These are phyloP conservation scores for Ceratobasidium sp. DNA, from an alignment of 1,284 basidiomycete genomes.

Conservation along the genomic window DNA sequence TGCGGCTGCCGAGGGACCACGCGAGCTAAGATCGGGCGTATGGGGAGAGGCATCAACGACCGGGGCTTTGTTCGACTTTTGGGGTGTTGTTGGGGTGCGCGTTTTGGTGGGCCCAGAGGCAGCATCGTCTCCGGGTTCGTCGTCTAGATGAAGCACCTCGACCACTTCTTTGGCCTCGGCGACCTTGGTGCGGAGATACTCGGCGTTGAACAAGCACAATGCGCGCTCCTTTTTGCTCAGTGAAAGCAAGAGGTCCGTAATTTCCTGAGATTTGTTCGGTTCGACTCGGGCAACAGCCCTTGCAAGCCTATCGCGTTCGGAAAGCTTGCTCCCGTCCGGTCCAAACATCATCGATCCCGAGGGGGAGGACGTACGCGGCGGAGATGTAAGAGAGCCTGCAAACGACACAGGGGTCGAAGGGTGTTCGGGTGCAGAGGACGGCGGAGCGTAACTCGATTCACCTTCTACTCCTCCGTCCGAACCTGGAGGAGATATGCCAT, in stretches of 20 bases:
- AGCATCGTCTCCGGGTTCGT: constrained; percentile 56
- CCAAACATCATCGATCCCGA: constrained; percentile 63
- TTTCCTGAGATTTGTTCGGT: constrained; percentile 58
- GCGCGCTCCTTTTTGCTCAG: constrained; percentile 87
- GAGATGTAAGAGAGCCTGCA: constrained; percentile 71
- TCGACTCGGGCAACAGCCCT: constrained; percentile 70
- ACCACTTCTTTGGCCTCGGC: constrained; percentile 82
- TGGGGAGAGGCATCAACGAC: constrained; percentile 58
- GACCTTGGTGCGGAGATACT: constrained; percentile 78
- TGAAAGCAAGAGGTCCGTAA: constrained; percentile 81
- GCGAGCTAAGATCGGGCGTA: constrained; percentile 74
- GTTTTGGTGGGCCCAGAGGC: constrained; percentile 55
- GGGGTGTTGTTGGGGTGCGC: constrained; percentile 41
- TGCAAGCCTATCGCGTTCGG: constrained; percentile 77
- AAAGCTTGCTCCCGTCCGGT: constrained; percentile 47
- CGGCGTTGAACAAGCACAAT: constrained; percentile 86
- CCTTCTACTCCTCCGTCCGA: constrained; percentile 24
- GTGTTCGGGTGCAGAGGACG: constrained; percentile 78
- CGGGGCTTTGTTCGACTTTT: not conserved
- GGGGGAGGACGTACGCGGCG: constrained; percentile 79
- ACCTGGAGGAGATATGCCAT: constrained; percentile 28
- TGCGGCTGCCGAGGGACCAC: constrained; percentile 70
- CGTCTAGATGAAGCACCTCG: constrained; percentile 60
- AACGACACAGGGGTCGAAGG: constrained; percentile 81
- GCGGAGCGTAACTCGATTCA: constrained; percentile 32